A percentile compares a stretch with the other conserved stretches of the same genome.
Conservation (phyloP, 768 basidiomycete species). For the Naganishia kalamii region DNA sequence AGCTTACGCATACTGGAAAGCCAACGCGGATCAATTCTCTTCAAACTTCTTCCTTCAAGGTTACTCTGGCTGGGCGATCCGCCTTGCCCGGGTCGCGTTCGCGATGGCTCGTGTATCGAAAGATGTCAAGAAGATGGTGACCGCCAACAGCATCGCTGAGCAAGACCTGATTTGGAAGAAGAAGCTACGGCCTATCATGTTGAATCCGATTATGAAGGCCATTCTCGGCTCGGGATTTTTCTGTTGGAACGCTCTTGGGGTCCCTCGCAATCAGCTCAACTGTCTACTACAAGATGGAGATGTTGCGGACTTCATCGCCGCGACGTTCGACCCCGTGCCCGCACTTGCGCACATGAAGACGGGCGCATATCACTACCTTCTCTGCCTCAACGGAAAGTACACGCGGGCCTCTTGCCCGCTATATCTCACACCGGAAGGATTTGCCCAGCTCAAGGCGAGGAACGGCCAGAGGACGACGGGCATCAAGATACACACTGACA, state of each 20-base stretch:
- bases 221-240: slow-evolving; percentile 45
- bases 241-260: slow-evolving; percentile 74
- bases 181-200: slow-evolving; percentile 58
- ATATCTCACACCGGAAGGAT: slow-evolving; percentile 61
- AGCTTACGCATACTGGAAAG: slow-evolving; percentile 66
- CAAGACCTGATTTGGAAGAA: slow-evolving; percentile 61
- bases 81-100: slow-evolving; percentile 59
- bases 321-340: slow-evolving; percentile 49
- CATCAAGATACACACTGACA: slow-evolving; percentile 67
- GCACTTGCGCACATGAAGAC: slow-evolving; percentile 49
- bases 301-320: slow-evolving; percentile 46
- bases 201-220: slow-evolving; percentile 54
- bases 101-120: slow-evolving; percentile 56
- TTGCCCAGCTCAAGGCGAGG: slow-evolving; percentile 53
- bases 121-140: slow-evolving; percentile 57
- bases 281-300: slow-evolving; percentile 53
- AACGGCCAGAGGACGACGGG: slow-evolving; percentile 43
- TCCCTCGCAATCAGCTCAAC: slow-evolving; percentile 62
- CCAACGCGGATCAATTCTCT: slow-evolving; percentile 52
- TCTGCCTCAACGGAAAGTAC: slow-evolving; percentile 55
- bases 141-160: slow-evolving; percentile 54
- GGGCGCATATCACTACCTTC: slow-evolving; percentile 63
- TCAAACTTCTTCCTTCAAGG: slow-evolving; percentile 64
- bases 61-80: slow-evolving; percentile 63
- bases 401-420: slow-evolving; percentile 56